phyloP scores from a whole-genome alignment of 2,329 filamentous ascomycete genomes.

The Aspergillus sp. region DNA sequence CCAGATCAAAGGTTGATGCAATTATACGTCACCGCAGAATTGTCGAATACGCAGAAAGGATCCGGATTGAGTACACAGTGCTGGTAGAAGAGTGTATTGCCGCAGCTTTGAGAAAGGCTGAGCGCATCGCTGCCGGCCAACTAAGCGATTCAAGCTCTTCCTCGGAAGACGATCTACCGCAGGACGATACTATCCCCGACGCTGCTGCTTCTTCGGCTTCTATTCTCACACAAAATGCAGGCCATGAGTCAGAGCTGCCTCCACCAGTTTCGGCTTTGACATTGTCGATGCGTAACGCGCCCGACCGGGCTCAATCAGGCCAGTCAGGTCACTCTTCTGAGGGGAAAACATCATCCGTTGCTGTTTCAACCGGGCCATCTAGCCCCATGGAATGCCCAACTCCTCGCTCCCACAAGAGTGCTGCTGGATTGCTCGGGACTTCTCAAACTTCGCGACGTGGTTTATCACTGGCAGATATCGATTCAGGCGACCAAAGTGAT shows the following conservation, averaged over 20 bases:
- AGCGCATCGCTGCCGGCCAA: constrained; percentile 80
- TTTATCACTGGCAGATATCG: constrained; percentile 79
- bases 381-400: constrained; percentile 91
- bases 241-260: constrained; percentile 15
- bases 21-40: constrained; percentile 89
- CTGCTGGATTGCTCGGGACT: constrained; percentile 57
- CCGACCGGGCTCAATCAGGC: constrained; percentile 49
- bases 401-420: constrained; percentile 74
- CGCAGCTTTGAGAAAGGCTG: constrained; percentile 84
- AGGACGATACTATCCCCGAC: constrained; percentile 30
- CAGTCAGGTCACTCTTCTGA: constrained; percentile 45
- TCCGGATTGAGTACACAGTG: constrained; percentile 88
- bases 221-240: constrained; percentile 8
- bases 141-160: constrained; percentile 74
- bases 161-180: constrained; percentile 55
- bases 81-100: constrained; percentile 95
- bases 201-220: constrained; percentile 7
- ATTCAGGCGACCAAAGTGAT: constrained; percentile 78
- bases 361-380: constrained; percentile 78
- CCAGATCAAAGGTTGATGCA: constrained; percentile 86
- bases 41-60: constrained; percentile 92
- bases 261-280: constrained; percentile 52
- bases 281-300: constrained; percentile 55
- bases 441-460: constrained; percentile 66
- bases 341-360: constrained; percentile 59